Conservation (phyloP, 73 alveolate species). For the Paramecium primaurelia region DNA sequence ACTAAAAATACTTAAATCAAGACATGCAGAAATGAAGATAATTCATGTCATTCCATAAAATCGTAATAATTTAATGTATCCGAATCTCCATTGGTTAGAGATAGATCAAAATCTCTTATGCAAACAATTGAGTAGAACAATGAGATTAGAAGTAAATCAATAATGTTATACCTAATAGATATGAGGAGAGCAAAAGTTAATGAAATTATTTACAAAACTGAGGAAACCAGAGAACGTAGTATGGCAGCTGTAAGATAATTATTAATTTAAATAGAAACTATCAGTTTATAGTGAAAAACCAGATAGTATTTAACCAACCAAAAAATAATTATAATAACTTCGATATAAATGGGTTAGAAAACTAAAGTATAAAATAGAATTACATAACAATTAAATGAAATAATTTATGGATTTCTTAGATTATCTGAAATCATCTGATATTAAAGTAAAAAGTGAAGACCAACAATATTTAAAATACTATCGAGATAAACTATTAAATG, state of each 20-base stretch:
- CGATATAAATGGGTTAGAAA: not conserved
- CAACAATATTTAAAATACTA: not conserved
- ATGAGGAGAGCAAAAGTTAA: not conserved
- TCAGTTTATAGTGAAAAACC: slow-evolving; percentile 33
- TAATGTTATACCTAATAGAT: not conserved
- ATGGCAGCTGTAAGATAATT: not conserved
- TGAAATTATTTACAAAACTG: slow-evolving; percentile 8
- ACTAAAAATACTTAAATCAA: not conserved
- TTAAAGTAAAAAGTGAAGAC: not conserved
- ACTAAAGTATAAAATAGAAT: not conserved
- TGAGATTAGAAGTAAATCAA: not conserved
- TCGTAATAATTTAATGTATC: not conserved
- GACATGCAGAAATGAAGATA: not conserved
- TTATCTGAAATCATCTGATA: not conserved
- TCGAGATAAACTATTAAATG: not conserved
- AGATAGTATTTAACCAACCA: not conserved
- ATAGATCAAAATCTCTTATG: not conserved
- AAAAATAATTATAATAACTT: not conserved
- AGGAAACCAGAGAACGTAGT: not conserved
- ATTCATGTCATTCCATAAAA: not conserved
- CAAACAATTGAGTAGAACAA: not conserved
- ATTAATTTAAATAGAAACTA: not conserved
- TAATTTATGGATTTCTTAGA: not conserved
- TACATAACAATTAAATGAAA: not conserved
- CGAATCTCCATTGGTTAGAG: not conserved